Percentiles rank a stretch among this genome's conserved stretches.
Evolutionary conservation across 2,329 filamentous ascomycete species (phyloP).

Genomic region (Calonectria pseudoturangicola): DNA sequence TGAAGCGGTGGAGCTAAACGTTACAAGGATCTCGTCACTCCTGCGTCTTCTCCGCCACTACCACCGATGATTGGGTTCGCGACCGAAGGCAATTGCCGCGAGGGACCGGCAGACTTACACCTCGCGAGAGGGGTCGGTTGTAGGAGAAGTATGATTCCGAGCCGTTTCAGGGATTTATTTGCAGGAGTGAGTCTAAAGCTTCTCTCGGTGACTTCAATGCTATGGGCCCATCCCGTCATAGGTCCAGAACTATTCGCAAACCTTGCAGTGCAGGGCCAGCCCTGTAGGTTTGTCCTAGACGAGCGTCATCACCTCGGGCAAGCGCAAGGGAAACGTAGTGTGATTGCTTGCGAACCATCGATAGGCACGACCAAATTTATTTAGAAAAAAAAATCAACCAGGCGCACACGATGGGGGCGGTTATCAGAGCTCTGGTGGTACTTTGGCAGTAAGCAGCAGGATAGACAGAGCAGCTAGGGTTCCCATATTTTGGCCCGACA

Average conservation of each 20-base stretch:
- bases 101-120: conserved; percentile 33
- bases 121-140: conserved; percentile 7
- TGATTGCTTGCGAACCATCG: conserved; percentile 44
- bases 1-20: conserved; percentile 45
- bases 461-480: too few relatives aligned
- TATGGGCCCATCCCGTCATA: conserved; percentile 18
- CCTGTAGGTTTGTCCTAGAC: conserved; percentile 40
- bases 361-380: conserved; percentile 39
- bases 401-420: background rate
- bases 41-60: conserved; percentile 41
- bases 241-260: conserved; percentile 31
- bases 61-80: conserved; percentile 39
- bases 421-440: background rate
- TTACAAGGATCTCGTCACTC: conserved; percentile 54
- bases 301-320: conserved; percentile 43
- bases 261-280: conserved; percentile 40
- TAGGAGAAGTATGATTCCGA: conserved; percentile 13
- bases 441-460: background rate
- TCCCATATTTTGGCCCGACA: background rate
- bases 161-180: conserved; percentile 13
- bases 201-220: conserved; percentile 10
- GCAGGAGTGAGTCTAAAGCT: background rate
- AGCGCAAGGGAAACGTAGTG: conserved; percentile 40
- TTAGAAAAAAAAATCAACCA: conserved; percentile 28
- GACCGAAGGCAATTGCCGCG: conserved; percentile 29